A percentile compares a stretch with the other conserved stretches of the same genome.
Evolutionary conservation across 768 basidiomycete species (phyloP).

Genomic region (Rhodocollybia butyracea): DNA sequence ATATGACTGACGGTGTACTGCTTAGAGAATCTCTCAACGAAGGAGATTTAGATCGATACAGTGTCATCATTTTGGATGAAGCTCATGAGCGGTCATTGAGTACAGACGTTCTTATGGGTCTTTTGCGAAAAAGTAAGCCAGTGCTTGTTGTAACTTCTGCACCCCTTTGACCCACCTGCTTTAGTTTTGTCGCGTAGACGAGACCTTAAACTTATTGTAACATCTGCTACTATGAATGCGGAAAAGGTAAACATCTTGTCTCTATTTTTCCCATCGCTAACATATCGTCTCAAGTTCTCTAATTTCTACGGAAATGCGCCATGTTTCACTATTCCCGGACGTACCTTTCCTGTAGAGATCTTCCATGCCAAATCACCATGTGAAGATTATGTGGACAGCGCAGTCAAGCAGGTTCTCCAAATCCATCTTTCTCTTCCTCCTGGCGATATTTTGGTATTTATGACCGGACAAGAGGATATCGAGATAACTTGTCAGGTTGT

Average conservation of each 20-base stretch:
- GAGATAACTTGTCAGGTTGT: slow-evolving; percentile 95
- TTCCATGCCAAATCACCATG: slow-evolving; percentile 97
- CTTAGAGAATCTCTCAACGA: slow-evolving; percentile 98
- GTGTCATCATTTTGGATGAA: slow-evolving; percentile 97
- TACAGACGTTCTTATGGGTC: slow-evolving; percentile 97
- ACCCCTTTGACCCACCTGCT: too few relatives aligned
- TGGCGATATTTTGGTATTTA: slow-evolving; percentile 96
- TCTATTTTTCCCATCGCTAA: background rate
- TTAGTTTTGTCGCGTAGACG: slow-evolving; percentile 82
- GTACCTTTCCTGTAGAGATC: slow-evolving; percentile 97
- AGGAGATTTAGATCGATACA: slow-evolving; percentile 96
- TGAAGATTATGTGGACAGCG: slow-evolving; percentile 97
- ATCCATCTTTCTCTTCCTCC: slow-evolving; percentile 92
- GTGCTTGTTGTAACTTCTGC: background rate
- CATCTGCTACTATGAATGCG: slow-evolving; percentile 99
- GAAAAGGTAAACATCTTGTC: slow-evolving; percentile 70
- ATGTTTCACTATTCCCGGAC: slow-evolving; percentile 84
- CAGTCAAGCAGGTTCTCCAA: slow-evolving; percentile 96
- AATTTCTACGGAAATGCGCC: slow-evolving; percentile 94
- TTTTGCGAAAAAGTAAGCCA: slow-evolving; percentile 82
- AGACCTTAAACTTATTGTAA: slow-evolving; percentile 95
- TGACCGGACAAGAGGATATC: slow-evolving; percentile 99
- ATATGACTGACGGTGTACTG: slow-evolving; percentile 98
- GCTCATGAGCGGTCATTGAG: slow-evolving; percentile 97
- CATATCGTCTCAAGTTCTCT: slow-evolving; percentile 68